A percentile compares a stretch with the other conserved stretches of the same genome.
These are phyloP conservation scores for Calocybe indica DNA, from an alignment of 768 basidiomycete genomes.

Conservation along the genomic window DNA sequence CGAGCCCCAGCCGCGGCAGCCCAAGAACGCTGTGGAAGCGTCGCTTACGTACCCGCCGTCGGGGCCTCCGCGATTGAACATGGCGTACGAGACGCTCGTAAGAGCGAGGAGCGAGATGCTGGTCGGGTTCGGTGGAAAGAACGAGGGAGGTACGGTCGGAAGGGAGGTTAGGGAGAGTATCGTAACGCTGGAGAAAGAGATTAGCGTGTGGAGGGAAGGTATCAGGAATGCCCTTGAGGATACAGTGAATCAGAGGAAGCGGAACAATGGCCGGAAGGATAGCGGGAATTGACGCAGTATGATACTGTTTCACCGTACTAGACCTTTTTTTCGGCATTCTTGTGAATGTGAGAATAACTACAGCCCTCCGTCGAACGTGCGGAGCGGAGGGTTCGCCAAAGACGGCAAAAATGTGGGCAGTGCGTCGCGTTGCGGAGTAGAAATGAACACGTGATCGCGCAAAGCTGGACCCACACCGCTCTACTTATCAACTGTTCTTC, in stretches of 20 bases:
- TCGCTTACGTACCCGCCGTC: conserved; percentile 53
- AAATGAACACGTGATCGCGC: too few relatives aligned
- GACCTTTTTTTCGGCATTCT: too few relatives aligned
- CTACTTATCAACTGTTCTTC: too few relatives aligned
- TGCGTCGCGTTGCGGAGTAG: too few relatives aligned
- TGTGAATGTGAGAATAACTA: too few relatives aligned
- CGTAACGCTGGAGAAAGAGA: conserved; percentile 64
- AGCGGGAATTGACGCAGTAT: too few relatives aligned
- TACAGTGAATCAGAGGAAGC: conserved; percentile 1
- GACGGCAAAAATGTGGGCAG: too few relatives aligned
- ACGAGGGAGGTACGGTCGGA: conserved; percentile 71
- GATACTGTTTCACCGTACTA: too few relatives aligned
- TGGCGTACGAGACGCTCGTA: conserved; percentile 61
- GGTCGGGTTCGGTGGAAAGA: conserved; percentile 66
- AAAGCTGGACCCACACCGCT: too few relatives aligned
- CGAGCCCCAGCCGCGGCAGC: conserved; percentile 45
- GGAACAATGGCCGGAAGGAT: too few relatives aligned
- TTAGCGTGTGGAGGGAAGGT: conserved; percentile 63
- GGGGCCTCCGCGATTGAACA: conserved; percentile 53
- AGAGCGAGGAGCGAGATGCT: conserved; percentile 54
- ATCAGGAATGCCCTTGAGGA: conserved; percentile 52
- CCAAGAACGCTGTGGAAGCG: conserved; percentile 10
- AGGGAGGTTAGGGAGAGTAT: conserved; percentile 51
- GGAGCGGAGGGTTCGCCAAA: too few relatives aligned
- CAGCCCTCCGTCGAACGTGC: too few relatives aligned